Evolutionary conservation across 306 rosid species (phyloP), one percentile per base, ranked within the genome.

Genomic region (Glycyrrhiza uralensis): DNA sequence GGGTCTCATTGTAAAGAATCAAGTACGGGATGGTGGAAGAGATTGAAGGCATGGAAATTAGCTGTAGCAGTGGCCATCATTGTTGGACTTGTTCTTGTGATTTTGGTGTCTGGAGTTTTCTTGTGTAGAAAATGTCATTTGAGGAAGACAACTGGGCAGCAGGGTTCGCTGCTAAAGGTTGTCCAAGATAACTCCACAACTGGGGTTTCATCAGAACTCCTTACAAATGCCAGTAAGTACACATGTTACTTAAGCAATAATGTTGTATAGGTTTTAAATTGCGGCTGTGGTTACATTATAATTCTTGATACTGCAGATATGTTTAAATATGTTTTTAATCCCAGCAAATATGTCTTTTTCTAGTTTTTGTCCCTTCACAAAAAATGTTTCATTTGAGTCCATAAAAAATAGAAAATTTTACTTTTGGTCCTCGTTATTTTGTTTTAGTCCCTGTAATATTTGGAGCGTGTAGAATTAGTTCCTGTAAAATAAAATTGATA

Each of bases 201-300:
- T 7, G 84, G 83, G 14, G 80, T 85, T 85, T 89, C 90, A 42
- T 85, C 98, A 4, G 90, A 88, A 44, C 51, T 87, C 64, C 76
- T 90, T 50, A 82, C 96, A 20, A 90, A 44, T 81, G 93, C 97
- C 54, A 87, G 98, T 90, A 83, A 90, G 98, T 93, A 12, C 23
- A 19, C 12, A 15, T 29, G n/a, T 35, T 35, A 19, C 47, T n/a
- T 47, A 10, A 58, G 71, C 22, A 51, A 62, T 20, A 14, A 19
- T 63, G 24, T 62, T 32, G 11, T 17, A 0, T 17, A 4, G 9
- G 28, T 59, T 59, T 56, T 56, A 28, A n/a, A 30, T 28, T n/a
- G 39, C 7, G 22, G 63, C 14, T 55, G 19, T 0, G 2, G 4
- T 24, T 24, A 24, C 0, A 4, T 1, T 2, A 1, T 3, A 12